Conservation (phyloP, 108 stramenopile genomes). For the Nannochloropsis oceanica region DNA sequence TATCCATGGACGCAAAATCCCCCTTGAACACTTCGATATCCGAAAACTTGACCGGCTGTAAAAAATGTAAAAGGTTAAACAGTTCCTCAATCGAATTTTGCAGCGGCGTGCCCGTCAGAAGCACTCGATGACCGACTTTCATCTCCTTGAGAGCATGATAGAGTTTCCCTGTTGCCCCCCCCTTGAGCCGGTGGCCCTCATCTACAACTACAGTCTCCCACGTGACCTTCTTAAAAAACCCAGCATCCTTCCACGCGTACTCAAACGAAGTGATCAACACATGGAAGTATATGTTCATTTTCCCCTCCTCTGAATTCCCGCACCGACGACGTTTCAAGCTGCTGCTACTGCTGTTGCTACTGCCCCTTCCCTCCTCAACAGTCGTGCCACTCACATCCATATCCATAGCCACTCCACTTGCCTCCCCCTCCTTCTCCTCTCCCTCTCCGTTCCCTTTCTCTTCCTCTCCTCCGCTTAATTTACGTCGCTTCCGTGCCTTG, state of each 20-base stretch:
- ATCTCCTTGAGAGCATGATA: slow-evolving; percentile 51
- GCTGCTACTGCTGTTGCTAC: neutral
- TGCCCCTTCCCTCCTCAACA: neutral
- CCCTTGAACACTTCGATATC: slow-evolving; percentile 1
- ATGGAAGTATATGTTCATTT: slow-evolving; percentile 44
- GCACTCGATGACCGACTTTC: slow-evolving; percentile 53
- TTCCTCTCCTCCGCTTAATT: neutral
- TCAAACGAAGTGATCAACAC: slow-evolving; percentile 79
- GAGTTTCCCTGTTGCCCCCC: neutral
- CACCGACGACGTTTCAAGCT: neutral
- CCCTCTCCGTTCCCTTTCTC: neutral
- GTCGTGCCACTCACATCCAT: neutral
- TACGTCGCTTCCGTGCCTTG: neutral
- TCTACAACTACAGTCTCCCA: slow-evolving; percentile 83
- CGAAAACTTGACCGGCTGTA: neutral
- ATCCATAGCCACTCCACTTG: neutral
- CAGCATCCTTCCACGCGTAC: neutral
- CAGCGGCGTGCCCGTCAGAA: slow-evolving; percentile 76
- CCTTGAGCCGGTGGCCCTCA: slow-evolving; percentile 84
- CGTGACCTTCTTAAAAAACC: slow-evolving; percentile 34
- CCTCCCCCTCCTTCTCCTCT: neutral
- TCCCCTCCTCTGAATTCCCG: neutral
- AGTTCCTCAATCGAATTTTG: slow-evolving; percentile 21
- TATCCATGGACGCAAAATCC: slow-evolving; percentile 11
- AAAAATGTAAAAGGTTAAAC: slow-evolving; percentile 11